phyloP scores from a whole-genome alignment of 345 rosid species.

The Gossypium stocksii region DNA sequence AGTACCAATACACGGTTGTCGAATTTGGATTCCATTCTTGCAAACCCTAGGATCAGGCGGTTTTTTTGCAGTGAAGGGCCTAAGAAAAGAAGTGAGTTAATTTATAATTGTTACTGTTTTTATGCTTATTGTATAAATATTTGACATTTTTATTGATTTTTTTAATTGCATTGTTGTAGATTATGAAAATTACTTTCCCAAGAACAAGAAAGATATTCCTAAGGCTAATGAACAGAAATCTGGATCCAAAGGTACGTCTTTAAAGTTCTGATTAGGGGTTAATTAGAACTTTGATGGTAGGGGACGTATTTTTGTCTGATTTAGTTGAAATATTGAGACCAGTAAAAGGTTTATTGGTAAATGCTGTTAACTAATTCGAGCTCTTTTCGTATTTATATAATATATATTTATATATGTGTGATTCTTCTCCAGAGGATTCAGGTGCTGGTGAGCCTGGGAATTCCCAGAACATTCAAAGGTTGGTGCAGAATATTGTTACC shows the following conservation, averaged over 20 bases:
- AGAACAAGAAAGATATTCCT: slow-evolving; percentile 36
- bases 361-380: neutral
- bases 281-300: neutral
- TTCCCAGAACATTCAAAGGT: slow-evolving; percentile 21
- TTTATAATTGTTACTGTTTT: neutral
- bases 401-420: neutral
- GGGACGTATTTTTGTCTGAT: neutral
- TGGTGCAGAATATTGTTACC: slow-evolving; percentile 18
- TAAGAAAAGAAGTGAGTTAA: slow-evolving; percentile 34
- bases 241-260: slow-evolving; percentile 28
- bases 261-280: neutral
- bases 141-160: neutral
- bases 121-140: neutral
- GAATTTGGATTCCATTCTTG: slow-evolving; percentile 27
- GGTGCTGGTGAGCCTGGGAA: slow-evolving; percentile 32
- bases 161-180: slow-evolving; percentile 23
- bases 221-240: slow-evolving; percentile 27
- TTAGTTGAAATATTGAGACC: neutral
- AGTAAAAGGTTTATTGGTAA: neutral
- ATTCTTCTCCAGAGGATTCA: slow-evolving; percentile 27
- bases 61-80: slow-evolving; percentile 33
- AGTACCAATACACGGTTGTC: slow-evolving; percentile 13
- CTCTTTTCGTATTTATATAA: neutral
- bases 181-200: slow-evolving; percentile 39
- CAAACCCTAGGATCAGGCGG: slow-evolving; percentile 33